Evolutionary conservation across 2,329 filamentous ascomycete genomes (phyloP), one percentile per base, ranked within the genome.

Genomic region (Colletotrichum salicis): DNA sequence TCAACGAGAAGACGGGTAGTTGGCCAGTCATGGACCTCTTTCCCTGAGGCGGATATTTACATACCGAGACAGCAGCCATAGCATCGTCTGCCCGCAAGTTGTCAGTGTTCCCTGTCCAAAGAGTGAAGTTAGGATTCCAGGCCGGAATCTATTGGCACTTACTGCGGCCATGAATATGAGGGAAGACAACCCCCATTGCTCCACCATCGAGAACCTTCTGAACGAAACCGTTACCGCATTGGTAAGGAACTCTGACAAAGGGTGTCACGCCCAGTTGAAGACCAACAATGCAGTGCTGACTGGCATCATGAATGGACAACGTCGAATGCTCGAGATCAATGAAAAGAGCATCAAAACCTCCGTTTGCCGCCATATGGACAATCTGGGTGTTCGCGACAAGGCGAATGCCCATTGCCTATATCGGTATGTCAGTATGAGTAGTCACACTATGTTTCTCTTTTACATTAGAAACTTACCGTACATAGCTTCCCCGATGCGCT

Each of bases 311-410:
- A 4, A 81, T 60, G 0, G 79, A 79, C 4, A 83, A 71, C 3
- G 74, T 75, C 5, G 79, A 78, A 57, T 83, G 81, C 72, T 83
- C 81, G 7, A 83, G 75, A 45, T 84, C 82, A 68, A 84, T 82
- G 74, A 83, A 83, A 0, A 84, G 73, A 7, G 78, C 72, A 61
- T 83, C 79, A 62, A 78, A 82, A 24, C 80, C 80, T 3, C 77
- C 78, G 29, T 78, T 76, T 67, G 78, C 78, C 12, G 81, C 82
- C 6, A 82, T 70, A 27, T 79, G 76, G 12, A 82, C 78, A 4
- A 82, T 74, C 22, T 77, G 73, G 0, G 76, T 62, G 22, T 76
- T 78, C 1, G 78, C 71, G 1, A 77, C 70, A 6, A 82, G 65
- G 52, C 77, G 78, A 65, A 83, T 78, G 52, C 78, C 75, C 69